Evolutionary conservation across 1,284 basidiomycete species (phyloP).

Genomic region (Fomitopsis pinicola): DNA sequence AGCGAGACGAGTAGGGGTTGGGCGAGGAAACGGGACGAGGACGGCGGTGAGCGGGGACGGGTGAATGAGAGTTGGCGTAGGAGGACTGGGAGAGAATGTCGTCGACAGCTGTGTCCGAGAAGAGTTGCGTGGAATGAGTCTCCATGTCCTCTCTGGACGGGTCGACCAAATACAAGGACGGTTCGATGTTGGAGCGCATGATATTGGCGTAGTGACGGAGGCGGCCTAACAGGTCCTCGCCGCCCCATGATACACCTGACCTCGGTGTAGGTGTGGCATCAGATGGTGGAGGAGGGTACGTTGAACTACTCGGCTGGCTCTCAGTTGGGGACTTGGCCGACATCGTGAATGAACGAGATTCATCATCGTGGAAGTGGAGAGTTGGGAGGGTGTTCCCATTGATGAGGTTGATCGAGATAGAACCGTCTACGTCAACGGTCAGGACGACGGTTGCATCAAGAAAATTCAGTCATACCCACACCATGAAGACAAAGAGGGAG

Average conservation of each 20-base stretch:
- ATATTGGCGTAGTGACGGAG: conserved; percentile 71
- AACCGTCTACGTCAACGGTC: conserved; percentile 48
- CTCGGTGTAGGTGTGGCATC: conserved; percentile 38
- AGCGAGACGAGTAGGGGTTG: conserved; percentile 61
- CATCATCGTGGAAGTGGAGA: conserved; percentile 95
- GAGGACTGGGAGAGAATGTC: conserved; percentile 77
- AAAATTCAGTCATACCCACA: conserved; percentile 46
- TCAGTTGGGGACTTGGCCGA: conserved; percentile 38
- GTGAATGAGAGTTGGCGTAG: conserved; percentile 72
- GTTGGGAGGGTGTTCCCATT: conserved; percentile 89
- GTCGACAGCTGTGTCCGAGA: conserved; percentile 78
- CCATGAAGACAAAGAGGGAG: conserved; percentile 85
- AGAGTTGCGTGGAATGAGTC: conserved; percentile 78
- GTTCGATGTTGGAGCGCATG: conserved; percentile 75
- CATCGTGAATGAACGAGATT: conserved; percentile 73
- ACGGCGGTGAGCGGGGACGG: conserved; percentile 77
- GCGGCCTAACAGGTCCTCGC: conserved; percentile 78
- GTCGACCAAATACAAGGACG: conserved; percentile 86
- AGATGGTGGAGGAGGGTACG: conserved; percentile 61
- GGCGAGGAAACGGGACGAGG: conserved; percentile 58
- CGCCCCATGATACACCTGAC: conserved; percentile 63
- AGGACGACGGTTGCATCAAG: not conserved
- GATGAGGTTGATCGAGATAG: conserved; percentile 79
- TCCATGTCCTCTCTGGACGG: conserved; percentile 89
- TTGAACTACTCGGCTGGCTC: conserved; percentile 25